Evolutionary conservation across 2,329 filamentous ascomycete species (phyloP).

Genomic region (Sphaceloma murrayae): DNA sequence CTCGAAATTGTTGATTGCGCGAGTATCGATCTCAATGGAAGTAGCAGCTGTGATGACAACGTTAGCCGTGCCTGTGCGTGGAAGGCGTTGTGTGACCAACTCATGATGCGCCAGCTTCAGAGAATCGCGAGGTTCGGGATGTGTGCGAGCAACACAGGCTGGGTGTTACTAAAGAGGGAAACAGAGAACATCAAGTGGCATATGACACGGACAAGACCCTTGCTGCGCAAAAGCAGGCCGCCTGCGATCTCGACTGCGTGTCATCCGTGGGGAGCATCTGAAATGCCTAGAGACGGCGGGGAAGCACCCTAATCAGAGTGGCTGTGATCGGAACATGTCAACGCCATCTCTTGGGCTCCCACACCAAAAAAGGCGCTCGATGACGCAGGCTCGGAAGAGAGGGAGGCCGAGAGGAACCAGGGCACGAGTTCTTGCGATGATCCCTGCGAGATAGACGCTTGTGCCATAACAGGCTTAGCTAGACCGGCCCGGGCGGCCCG

Average conservation of each 20-base stretch:
- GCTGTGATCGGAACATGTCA: not conserved
- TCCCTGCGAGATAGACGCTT: too few species aligned
- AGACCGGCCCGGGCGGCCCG: too few species aligned
- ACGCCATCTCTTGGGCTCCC: not conserved
- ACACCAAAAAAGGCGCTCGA: too few species aligned
- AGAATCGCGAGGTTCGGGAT: not conserved
- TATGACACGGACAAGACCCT: constrained; percentile 3
- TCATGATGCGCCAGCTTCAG: constrained; percentile 9
- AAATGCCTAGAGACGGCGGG: not conserved
- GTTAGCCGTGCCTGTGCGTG: not conserved
- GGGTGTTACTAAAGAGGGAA: not conserved
- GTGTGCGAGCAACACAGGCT: not conserved
- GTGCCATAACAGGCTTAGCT: too few species aligned
- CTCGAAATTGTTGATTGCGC: constrained; percentile 5
- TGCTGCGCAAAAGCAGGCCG: constrained; percentile 8
- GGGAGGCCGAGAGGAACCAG: too few species aligned
- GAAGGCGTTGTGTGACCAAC: not conserved
- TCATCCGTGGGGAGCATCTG: constrained; percentile 11
- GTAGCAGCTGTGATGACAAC: constrained; percentile 6
- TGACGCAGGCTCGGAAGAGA: constrained; percentile 7
- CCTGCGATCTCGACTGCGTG: constrained; percentile 6
- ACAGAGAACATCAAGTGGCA: not conserved
- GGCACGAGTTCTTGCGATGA: too few species aligned
- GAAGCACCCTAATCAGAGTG: not conserved
- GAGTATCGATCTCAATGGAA: constrained; percentile 12